phyloP scores from a whole-genome alignment of 2,329 filamentous ascomycete species.

The Cercospora sp. region DNA sequence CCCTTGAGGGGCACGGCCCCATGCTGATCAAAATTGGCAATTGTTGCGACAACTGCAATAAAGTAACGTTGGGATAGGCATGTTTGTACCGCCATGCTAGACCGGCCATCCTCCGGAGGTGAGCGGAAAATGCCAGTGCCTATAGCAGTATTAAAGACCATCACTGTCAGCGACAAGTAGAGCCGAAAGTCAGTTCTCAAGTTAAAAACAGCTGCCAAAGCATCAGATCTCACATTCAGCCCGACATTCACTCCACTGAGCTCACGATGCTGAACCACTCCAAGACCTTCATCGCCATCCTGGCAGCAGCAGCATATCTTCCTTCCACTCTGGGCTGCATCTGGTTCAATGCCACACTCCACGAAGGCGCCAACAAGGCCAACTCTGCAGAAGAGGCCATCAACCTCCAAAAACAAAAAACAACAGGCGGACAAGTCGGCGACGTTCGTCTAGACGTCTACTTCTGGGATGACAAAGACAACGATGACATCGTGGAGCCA shows the following conservation, averaged over 20 bases:
- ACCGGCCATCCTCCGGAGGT: background rate
- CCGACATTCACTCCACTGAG: background rate
- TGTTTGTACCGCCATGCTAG: background rate
- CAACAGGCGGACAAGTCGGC: background rate
- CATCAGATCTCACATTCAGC: background rate
- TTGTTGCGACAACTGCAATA: background rate
- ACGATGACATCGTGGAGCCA: conserved; percentile 18
- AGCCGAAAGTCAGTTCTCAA: background rate
- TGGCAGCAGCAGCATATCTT: conserved; percentile 11
- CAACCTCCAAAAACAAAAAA: conserved; percentile 1
- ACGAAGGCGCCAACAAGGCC: conserved; percentile 15
- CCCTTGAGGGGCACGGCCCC: background rate
- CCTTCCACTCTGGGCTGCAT: conserved; percentile 18
- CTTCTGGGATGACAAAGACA: conserved; percentile 23
- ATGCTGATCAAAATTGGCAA: background rate
- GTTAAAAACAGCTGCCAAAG: background rate
- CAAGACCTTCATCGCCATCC: conserved; percentile 5
- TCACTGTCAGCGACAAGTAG: background rate
- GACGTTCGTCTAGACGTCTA: conserved; percentile 17
- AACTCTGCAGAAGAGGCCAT: conserved; percentile 14
- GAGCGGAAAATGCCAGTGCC: background rate
- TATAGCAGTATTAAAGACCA: background rate
- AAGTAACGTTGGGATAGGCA: conserved; percentile 1
- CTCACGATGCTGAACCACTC: conserved; percentile 2
- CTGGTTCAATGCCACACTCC: conserved; percentile 24